A percentile compares a stretch with the other conserved stretches of the same genome.
Conservation (phyloP, 2,329 filamentous ascomycete species). For the Colletotrichum horii region DNA sequence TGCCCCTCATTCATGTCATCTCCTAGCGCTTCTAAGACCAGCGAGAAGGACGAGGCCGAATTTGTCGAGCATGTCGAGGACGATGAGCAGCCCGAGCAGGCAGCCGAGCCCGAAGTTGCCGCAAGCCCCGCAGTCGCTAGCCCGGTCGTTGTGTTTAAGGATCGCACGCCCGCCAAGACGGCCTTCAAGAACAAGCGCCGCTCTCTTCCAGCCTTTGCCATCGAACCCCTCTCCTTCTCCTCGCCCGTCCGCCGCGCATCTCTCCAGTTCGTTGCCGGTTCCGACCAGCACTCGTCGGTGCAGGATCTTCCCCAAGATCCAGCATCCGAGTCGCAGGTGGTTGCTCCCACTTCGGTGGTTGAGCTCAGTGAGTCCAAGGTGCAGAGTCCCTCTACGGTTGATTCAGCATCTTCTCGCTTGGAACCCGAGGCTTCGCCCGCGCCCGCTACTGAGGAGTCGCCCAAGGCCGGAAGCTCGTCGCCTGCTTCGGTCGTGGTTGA, state of each 20-base stretch:
- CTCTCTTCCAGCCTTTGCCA: neutral
- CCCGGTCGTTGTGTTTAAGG: constrained; percentile 7
- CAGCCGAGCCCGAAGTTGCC: neutral
- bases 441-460: neutral
- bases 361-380: constrained; percentile 2
- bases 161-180: constrained; percentile 1
- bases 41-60: neutral
- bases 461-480: neutral
- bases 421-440: neutral
- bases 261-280: neutral
- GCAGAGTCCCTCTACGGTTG: neutral
- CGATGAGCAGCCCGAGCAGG: neutral
- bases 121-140: neutral
- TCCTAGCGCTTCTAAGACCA: neutral
- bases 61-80: neutral
- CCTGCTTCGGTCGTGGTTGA: constrained; percentile 8
- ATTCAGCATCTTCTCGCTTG: constrained; percentile 5
- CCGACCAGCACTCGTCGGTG: constrained; percentile 1
- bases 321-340: constrained; percentile 11
- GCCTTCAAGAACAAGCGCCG: constrained; percentile 8
- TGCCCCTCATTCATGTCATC: constrained; percentile 5
- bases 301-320: constrained; percentile 5
- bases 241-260: constrained; percentile 7
- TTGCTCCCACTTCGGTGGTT: constrained; percentile 11
- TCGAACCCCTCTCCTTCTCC: neutral